phyloP scores from a whole-genome alignment of 257 asterid genomes.

The Gentiana straminea region DNA sequence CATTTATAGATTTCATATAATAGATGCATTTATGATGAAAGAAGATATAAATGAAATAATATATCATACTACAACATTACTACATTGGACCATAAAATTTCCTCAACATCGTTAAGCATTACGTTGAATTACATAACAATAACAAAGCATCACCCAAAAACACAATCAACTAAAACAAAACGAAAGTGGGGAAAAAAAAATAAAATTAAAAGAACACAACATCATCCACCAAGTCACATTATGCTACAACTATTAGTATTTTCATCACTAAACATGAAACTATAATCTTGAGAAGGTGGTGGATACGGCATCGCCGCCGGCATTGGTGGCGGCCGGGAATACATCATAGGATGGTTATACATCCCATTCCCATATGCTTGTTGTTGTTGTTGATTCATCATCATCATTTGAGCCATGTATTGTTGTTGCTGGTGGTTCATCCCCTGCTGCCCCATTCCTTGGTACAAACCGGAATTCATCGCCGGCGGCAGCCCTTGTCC shows the following conservation, averaged over 20 bases:
- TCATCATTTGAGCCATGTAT: conserved; percentile 47
- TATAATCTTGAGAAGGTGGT: conserved; percentile 30
- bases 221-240: conserved; percentile 30
- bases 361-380: conserved; percentile 33
- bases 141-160: no score
- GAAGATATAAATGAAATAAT: no score
- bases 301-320: conserved; percentile 32
- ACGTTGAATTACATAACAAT: no score
- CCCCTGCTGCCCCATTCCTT: conserved; percentile 36
- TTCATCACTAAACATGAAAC: conserved; percentile 67
- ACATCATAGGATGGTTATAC: conserved; percentile 36
- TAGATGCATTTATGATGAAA: no score
- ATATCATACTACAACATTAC: no score
- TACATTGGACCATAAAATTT: no score
- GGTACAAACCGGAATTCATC: conserved; percentile 29
- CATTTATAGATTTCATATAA: no score
- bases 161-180: no score
- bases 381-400: conserved; percentile 60
- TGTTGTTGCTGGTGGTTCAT: conserved; percentile 38
- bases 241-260: conserved; percentile 65
- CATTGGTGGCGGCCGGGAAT: conserved; percentile 29
- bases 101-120: no score
- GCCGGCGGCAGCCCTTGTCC: conserved; percentile 37
- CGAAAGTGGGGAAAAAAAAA: no score
- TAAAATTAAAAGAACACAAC: background rate